Percentiles rank a stretch among this genome's conserved stretches.
Conservation (phyloP, 345 rosid genomes). For the Pistacia vera region DNA sequence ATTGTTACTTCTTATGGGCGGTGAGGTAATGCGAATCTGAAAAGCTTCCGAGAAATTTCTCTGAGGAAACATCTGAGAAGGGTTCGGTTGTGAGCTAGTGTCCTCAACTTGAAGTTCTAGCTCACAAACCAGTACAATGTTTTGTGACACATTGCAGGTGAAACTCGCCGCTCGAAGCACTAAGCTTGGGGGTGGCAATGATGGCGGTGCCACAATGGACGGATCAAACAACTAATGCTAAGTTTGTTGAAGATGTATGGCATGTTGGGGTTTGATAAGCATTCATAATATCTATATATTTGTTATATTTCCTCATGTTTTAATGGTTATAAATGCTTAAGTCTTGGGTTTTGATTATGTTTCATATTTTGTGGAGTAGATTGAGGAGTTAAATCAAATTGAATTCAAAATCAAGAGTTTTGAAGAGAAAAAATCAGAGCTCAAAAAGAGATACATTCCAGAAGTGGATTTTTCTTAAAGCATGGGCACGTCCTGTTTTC, state of each 20-base stretch:
- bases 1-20: constrained; percentile 48
- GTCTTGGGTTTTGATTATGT: no score
- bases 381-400: no score
- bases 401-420: no score
- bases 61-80: constrained; percentile 31
- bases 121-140: constrained; percentile 44
- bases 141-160: constrained; percentile 57
- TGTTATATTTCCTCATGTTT: no score
- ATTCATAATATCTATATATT: no score
- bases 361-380: no score
- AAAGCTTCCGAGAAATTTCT: constrained; percentile 37
- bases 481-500: no score
- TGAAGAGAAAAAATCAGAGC: no score
- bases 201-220: constrained; percentile 35
- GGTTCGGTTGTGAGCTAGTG: no score
- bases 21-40: constrained; percentile 51
- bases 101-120: constrained; percentile 33
- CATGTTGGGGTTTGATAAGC: constrained; percentile 16
- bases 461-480: no score
- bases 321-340: no score
- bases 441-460: no score
- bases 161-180: constrained; percentile 38
- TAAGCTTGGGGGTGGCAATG: constrained; percentile 30
- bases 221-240: constrained; percentile 30
- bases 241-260: constrained; percentile 47